These are phyloP conservation scores for Eremochloa ophiuroides DNA, from an alignment of 176 grass and related monocot species.

Conservation along the genomic window DNA sequence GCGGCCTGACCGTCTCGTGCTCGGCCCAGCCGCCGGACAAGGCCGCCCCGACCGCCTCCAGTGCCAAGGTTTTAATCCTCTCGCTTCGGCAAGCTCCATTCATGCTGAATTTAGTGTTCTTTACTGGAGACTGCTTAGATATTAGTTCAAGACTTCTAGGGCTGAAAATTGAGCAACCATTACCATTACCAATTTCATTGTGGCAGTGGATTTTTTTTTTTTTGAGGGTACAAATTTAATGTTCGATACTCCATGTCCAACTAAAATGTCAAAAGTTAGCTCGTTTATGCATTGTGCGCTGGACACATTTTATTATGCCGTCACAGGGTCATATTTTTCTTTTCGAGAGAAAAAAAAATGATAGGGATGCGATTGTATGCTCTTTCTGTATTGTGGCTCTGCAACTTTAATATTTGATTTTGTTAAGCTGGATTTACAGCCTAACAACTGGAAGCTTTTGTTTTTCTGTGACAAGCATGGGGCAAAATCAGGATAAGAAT, in stretches of 20 bases:
- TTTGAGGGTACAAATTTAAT: too few species aligned
- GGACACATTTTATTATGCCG: background rate
- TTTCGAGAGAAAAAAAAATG: background rate
- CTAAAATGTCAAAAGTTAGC: too few species aligned
- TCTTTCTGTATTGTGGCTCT: background rate
- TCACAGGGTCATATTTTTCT: background rate
- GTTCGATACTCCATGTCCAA: too few species aligned
- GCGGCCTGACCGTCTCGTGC: conserved; percentile 46
- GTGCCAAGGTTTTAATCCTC: conserved; percentile 49
- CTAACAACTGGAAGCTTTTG: background rate
- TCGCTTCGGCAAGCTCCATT: background rate
- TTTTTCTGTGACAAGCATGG: background rate
- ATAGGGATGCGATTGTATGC: background rate
- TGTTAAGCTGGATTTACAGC: background rate
- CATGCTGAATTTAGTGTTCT: background rate
- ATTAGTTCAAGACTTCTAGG: background rate
- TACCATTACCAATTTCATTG: background rate
- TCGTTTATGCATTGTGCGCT: background rate
- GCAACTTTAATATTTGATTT: background rate
- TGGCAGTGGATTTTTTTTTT: background rate
- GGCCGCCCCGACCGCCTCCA: conserved; percentile 67
- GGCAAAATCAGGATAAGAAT: background rate
- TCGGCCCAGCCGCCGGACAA: conserved; percentile 62
- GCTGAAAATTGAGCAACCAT: background rate
- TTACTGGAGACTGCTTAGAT: background rate